phyloP scores from a whole-genome alignment of 1,139 yeast species.

The Yamadazyma aaseri region DNA sequence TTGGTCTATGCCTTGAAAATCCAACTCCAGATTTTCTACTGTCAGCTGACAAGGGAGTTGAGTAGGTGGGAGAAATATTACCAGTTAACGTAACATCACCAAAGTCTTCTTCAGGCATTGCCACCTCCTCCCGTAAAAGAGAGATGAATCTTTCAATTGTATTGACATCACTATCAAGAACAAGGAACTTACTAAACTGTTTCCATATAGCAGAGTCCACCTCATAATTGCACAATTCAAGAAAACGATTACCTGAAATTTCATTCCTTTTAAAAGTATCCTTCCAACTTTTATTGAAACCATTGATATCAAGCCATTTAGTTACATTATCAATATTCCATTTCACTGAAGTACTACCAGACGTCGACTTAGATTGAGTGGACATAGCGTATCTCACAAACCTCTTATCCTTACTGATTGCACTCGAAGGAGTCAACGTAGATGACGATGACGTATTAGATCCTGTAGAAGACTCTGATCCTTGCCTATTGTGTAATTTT shows the following conservation, averaged over 20 bases:
- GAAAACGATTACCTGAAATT: slow-evolving; percentile 61
- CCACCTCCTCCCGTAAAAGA: slow-evolving; percentile 27
- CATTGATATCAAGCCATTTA: slow-evolving; percentile 64
- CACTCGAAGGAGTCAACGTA: slow-evolving; percentile 31
- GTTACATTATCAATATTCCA: slow-evolving; percentile 73
- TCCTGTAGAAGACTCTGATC: slow-evolving; percentile 36
- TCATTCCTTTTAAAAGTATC: slow-evolving; percentile 59
- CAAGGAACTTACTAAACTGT: slow-evolving; percentile 41
- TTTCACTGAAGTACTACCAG: slow-evolving; percentile 21
- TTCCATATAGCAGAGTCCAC: slow-evolving; percentile 48
- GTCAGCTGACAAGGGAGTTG: slow-evolving; percentile 11
- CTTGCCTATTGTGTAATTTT: slow-evolving; percentile 32
- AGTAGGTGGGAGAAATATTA: slow-evolving; percentile 8
- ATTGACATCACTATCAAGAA: slow-evolving; percentile 43
- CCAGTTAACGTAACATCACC: slow-evolving; percentile 19
- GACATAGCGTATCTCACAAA: slow-evolving; percentile 48
- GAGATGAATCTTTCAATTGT: slow-evolving; percentile 54
- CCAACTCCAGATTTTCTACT: slow-evolving; percentile 34
- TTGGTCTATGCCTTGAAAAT: slow-evolving; percentile 24
- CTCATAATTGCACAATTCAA: slow-evolving; percentile 70
- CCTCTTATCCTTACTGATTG: slow-evolving; percentile 36
- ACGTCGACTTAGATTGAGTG: slow-evolving; percentile 25
- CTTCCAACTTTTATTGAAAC: slow-evolving; percentile 74
- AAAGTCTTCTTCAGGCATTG: slow-evolving; percentile 19
- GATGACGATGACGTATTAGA: slow-evolving; percentile 32